Evolutionary conservation across 257 asterid species (phyloP), one percentile per base, ranked within the genome.

Genomic region (Primulina tabacum): DNA sequence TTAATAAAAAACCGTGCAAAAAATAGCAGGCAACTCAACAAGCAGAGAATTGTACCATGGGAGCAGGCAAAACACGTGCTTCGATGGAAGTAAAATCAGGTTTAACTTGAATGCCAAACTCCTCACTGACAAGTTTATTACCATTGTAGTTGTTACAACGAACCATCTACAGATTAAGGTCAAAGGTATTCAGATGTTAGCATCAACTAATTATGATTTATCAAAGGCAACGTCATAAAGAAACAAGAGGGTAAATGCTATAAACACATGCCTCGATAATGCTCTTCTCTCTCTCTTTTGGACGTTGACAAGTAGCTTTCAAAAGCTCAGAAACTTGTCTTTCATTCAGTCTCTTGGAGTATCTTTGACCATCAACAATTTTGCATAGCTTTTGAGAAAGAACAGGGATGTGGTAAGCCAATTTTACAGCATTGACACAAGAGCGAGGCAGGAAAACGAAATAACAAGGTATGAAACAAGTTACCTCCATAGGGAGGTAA

Each of bases 401-500:
- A 73, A 34, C 6, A 71, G 0, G 0, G 43, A 69, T 8, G 5
- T 5, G 62, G 21, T 6, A 43, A 59, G 32, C 10, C 8, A 34
- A 18, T 26, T 53, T n/a, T 8, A 11, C 24, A 28, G 14, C 14
- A 20, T n/a, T 1, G 32, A 53, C 7, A 9, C 37, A 62, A 16
- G 16, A 35, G 38, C 24, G 14, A n/a, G n/a, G 28, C 4, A 37
- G 70, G 20, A 35, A 68, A 72, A 21, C 11, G 16, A 37, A 4
- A 64, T 55, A 52, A 32, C 16, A 28, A 8, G 2, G 38, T 18
- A 17, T 34, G 1, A 24, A 52, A 68, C 20, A 16, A 63, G 9
- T 56, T 68, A 90, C 98, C 97, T 92, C 98, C 94, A 92, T 88
- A 0, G 98, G 98, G 61, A 90, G 72, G 82, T 80, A 86, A 0